Percentiles rank a stretch among this genome's conserved stretches.
Evolutionary conservation across 164 flowering plant genomes (phyloP).

Genomic region (Hamamelis virginiana): DNA sequence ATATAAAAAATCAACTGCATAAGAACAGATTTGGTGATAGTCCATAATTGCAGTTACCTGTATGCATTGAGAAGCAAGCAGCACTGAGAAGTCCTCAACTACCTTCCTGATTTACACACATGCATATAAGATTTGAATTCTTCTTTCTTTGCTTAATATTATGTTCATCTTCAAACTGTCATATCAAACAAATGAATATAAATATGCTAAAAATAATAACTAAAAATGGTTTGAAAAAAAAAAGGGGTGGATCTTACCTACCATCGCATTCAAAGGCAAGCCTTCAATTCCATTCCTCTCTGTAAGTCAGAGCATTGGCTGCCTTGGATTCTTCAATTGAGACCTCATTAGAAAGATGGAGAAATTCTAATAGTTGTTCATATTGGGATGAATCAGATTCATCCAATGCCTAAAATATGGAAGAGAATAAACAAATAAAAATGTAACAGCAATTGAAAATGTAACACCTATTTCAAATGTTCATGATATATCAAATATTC

Average conservation of each 20-base stretch:
- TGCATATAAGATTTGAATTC: background rate
- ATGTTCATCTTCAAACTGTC: background rate
- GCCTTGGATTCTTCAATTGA: slow-evolving; percentile 59
- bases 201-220: background rate
- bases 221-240: background rate
- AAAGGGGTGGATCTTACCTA: slow-evolving; percentile 70
- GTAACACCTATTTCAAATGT: too few species aligned
- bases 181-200: background rate
- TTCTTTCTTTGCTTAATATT: background rate
- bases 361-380: slow-evolving; percentile 59
- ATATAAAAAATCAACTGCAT: background rate
- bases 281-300: slow-evolving; percentile 53
- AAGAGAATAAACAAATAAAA: too few species aligned
- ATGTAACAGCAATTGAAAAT: too few species aligned
- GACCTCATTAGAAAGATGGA: slow-evolving; percentile 53
- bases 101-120: slow-evolving; percentile 32
- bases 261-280: slow-evolving; percentile 74
- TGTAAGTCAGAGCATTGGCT: slow-evolving; percentile 41
- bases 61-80: slow-evolving; percentile 57
- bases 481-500: too few species aligned
- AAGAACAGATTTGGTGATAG: background rate
- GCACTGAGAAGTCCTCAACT: slow-evolving; percentile 57
- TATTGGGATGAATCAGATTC: slow-evolving; percentile 51
- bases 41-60: slow-evolving; percentile 44
- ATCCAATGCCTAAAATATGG: slow-evolving; percentile 57